Conservation (phyloP, 306 rosid genomes). For the Sicyos edulis region DNA sequence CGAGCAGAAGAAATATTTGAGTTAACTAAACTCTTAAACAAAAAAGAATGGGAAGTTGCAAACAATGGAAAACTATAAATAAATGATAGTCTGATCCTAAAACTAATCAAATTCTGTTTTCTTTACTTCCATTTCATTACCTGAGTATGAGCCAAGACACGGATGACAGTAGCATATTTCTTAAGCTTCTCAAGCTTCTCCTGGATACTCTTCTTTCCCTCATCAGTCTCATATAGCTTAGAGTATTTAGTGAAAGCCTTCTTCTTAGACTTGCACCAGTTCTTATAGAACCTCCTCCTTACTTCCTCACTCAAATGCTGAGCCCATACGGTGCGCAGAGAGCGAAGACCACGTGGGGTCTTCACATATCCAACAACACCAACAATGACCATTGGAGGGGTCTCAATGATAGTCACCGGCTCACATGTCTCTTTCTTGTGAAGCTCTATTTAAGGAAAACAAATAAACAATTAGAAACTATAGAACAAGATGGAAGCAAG, state of each 20-base stretch:
- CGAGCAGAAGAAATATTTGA: too few relatives aligned
- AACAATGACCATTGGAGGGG: constrained; percentile 77
- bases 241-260: constrained; percentile 76
- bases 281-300: constrained; percentile 73
- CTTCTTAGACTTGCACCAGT: constrained; percentile 92
- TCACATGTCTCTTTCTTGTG: constrained; percentile 93
- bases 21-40: too few relatives aligned
- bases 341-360: constrained; percentile 84
- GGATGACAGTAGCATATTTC: constrained; percentile 61
- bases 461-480: too few relatives aligned
- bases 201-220: constrained; percentile 61
- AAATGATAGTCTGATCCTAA: too few relatives aligned
- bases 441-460: too few relatives aligned
- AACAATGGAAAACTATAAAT: too few relatives aligned
- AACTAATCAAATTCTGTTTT: too few relatives aligned
- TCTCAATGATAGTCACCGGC: constrained; percentile 72
- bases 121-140: constrained; percentile 22
- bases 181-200: constrained; percentile 64
- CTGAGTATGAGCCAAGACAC: constrained; percentile 90
- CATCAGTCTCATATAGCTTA: constrained; percentile 58
- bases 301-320: constrained; percentile 83
- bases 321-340: constrained; percentile 74
- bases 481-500: too few relatives aligned
- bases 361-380: constrained; percentile 83
- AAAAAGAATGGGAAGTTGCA: too few relatives aligned